Conservation (phyloP, 2,329 filamentous ascomycete species). For the Cucurbitaria berberidis region DNA sequence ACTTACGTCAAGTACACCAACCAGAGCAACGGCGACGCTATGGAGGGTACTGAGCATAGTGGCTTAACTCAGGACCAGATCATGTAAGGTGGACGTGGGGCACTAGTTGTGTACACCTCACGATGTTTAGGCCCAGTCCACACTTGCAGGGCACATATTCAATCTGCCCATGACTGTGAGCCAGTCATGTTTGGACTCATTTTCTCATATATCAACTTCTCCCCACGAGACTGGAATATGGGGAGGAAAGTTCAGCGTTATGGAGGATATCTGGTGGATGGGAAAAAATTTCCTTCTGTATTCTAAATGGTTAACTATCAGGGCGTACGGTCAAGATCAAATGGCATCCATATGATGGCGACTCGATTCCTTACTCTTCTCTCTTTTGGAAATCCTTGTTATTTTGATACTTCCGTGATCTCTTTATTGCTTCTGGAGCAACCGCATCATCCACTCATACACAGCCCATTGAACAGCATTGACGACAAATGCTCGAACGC, state of each 20-base stretch:
- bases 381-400: too few species aligned
- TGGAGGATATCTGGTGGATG: slow-evolving; percentile 19
- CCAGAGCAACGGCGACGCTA: slow-evolving; percentile 66
- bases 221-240: slow-evolving; percentile 23
- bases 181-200: slow-evolving; percentile 21
- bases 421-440: slow-evolving; percentile 29
- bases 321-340: slow-evolving; percentile 13
- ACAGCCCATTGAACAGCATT: slow-evolving; percentile 93
- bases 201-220: slow-evolving; percentile 21
- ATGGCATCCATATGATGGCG: slow-evolving; percentile 4
- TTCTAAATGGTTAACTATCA: slow-evolving; percentile 40
- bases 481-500: slow-evolving; percentile 84
- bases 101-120: slow-evolving; percentile 6
- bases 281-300: slow-evolving; percentile 44
- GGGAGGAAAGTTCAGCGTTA: slow-evolving; percentile 19
- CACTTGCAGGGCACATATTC: slow-evolving; percentile 7
- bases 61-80: slow-evolving; percentile 97
- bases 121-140: not conserved
- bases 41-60: slow-evolving; percentile 79
- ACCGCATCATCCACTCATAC: slow-evolving; percentile 84
- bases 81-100: slow-evolving; percentile 65
- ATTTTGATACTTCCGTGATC: not conserved
- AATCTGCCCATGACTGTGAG: slow-evolving; percentile 9
- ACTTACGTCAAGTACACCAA: slow-evolving; percentile 94
- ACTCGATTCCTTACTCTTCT: not conserved